These are phyloP conservation scores for grape (Vitis vinifera) DNA, from an alignment of 164 flowering plant species.

Conservation along the genomic window DNA sequence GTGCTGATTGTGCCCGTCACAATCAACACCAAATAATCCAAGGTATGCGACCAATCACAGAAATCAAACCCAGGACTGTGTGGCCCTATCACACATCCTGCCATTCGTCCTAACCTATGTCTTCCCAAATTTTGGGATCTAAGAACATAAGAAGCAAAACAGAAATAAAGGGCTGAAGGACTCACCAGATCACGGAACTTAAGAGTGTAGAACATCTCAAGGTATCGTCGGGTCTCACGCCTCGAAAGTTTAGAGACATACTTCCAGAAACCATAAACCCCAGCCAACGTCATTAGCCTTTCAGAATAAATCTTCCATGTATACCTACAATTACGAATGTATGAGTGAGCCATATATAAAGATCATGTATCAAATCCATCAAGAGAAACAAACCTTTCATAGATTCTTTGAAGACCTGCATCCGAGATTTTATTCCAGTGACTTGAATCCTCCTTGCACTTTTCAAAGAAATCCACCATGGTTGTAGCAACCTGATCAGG, in stretches of 20 bases:
- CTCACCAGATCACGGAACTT: conserved; percentile 87
- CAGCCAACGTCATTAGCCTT: conserved; percentile 91
- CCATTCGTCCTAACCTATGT: neutral
- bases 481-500: conserved; percentile 65
- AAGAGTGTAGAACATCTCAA: conserved; percentile 96
- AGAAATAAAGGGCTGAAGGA: neutral
- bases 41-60: too few relatives aligned
- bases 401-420: conserved; percentile 60
- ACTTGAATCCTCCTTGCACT: conserved; percentile 61
- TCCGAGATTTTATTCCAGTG: conserved; percentile 76
- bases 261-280: conserved; percentile 98
- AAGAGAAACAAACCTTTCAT: conserved; percentile 56
- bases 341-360: neutral
- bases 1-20: too few relatives aligned
- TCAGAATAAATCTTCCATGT: conserved; percentile 97
- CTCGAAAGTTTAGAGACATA: conserved; percentile 93
- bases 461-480: conserved; percentile 62
- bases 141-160: too few relatives aligned
- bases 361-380: neutral
- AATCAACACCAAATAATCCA: too few relatives aligned
- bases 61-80: too few relatives aligned
- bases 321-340: conserved; percentile 49
- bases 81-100: too few relatives aligned
- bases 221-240: conserved; percentile 90
- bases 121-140: neutral